A percentile compares a stretch with the other conserved stretches of the same genome.
Conservation (phyloP, 139 green algal genomes). For the Coelastrella sp. region DNA sequence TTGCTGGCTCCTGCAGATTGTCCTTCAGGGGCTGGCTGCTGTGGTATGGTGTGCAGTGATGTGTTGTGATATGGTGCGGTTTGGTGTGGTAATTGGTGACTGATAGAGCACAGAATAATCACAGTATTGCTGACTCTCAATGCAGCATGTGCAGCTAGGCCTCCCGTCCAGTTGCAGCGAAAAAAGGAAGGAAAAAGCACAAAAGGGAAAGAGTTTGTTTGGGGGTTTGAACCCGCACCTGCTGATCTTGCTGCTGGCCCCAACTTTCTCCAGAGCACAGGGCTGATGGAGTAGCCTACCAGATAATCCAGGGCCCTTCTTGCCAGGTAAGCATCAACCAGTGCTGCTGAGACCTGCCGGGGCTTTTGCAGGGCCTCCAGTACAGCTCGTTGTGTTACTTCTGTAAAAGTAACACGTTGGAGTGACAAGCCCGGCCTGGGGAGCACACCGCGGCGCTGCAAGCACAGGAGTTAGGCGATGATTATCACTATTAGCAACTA, state of each 20-base stretch:
- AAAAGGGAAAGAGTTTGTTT: background rate
- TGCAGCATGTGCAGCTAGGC: background rate
- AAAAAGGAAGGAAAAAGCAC: background rate
- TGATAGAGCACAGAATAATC: background rate
- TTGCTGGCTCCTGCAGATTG: background rate
- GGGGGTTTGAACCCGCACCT: constrained; percentile 29
- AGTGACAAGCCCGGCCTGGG: constrained; percentile 22
- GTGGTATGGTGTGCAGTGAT: too few species aligned
- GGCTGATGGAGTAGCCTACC: constrained; percentile 91
- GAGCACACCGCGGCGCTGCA: constrained; percentile 32
- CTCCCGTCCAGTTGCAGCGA: too few species aligned
- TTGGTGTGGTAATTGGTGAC: too few species aligned
- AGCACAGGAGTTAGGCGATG: background rate
- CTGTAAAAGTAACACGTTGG: constrained; percentile 84
- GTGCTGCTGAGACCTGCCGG: constrained; percentile 62
- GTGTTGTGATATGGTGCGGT: too few species aligned
- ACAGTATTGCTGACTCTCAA: background rate
- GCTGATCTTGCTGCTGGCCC: constrained; percentile 73
- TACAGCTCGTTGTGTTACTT: constrained; percentile 86
- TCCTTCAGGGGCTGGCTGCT: background rate
- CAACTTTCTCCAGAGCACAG: constrained; percentile 94
- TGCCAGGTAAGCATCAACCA: constrained; percentile 95
- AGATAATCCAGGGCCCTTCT: constrained; percentile 92
- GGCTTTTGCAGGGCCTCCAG: constrained; percentile 73
- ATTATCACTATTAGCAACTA: too few species aligned